Evolutionary conservation across 768 basidiomycete genomes (phyloP).

Genomic region (Dioszegia crocea): DNA sequence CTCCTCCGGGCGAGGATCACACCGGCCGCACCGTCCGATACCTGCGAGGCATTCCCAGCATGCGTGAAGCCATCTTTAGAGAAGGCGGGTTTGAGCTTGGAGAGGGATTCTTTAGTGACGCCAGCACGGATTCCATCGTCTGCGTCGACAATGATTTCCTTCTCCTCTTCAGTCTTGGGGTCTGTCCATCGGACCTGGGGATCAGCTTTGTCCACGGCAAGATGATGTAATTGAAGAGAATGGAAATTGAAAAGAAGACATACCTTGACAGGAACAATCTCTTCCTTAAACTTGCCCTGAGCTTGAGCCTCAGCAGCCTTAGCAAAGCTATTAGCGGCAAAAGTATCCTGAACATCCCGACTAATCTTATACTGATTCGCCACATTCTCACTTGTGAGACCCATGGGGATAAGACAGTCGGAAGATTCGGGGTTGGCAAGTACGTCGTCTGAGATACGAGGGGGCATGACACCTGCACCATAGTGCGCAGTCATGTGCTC

Average conservation of each 20-base stretch:
- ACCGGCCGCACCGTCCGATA: conserved; percentile 89
- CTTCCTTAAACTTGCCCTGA: conserved; percentile 70
- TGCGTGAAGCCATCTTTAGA: conserved; percentile 53
- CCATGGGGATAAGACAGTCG: conserved; percentile 65
- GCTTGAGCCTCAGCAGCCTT: conserved; percentile 66
- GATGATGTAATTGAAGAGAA: too few relatives aligned
- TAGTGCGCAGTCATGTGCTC: conserved; percentile 53
- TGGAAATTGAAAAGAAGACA: too few relatives aligned
- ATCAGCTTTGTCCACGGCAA: background rate
- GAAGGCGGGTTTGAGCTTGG: conserved; percentile 80
- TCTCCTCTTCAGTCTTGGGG: conserved; percentile 57
- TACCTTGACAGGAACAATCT: conserved; percentile 78
- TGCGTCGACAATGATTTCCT: conserved; percentile 57
- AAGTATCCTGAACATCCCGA: conserved; percentile 79
- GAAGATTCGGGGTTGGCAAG: conserved; percentile 59
- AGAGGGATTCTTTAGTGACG: conserved; percentile 71
- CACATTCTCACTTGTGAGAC: conserved; percentile 56
- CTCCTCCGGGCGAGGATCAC: conserved; percentile 76
- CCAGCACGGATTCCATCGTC: conserved; percentile 88
- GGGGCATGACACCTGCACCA: conserved; percentile 52
- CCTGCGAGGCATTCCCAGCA: conserved; percentile 54
- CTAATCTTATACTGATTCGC: conserved; percentile 58
- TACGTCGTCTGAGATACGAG: conserved; percentile 55
- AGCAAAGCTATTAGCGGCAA: conserved; percentile 79
- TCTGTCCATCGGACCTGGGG: conserved; percentile 52